Conservation (phyloP, 225 moss, liverwort and hornwort genomes). For the Ulota crispa region DNA sequence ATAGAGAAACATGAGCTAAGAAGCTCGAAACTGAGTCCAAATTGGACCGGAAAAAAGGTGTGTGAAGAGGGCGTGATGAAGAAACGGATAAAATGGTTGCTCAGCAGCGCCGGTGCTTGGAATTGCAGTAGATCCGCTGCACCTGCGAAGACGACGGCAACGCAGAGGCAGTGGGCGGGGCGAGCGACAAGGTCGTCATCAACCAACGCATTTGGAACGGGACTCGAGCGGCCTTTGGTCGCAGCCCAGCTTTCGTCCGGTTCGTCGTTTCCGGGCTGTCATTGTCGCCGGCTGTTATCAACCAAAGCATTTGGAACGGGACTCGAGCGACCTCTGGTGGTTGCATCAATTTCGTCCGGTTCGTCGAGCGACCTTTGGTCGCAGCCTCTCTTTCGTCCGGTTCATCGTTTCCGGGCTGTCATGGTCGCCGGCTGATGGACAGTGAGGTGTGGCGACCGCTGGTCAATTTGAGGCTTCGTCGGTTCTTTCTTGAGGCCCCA, state of each 20-base stretch:
- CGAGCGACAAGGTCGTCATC: not conserved
- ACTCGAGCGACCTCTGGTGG: slow-evolving; percentile 9
- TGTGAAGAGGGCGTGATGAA: not conserved
- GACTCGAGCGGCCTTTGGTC: not conserved
- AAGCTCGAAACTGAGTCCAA: slow-evolving; percentile 8
- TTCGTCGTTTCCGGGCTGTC: not conserved
- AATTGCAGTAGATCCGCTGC: slow-evolving; percentile 22
- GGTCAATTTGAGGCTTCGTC: not conserved
- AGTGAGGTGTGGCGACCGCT: not conserved
- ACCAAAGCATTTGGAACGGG: too few species aligned
- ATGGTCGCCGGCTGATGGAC: not conserved
- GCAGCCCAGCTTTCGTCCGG: fast-evolving
- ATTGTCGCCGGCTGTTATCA: not conserved
- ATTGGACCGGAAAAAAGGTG: not conserved
- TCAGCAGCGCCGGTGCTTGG: not conserved
- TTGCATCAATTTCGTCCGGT: fast-evolving
- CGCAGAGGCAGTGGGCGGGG: not conserved
- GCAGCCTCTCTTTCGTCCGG: fast-evolving
- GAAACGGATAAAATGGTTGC: not conserved
- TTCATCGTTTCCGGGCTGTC: not conserved
- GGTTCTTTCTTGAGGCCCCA: not conserved
- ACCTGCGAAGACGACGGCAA: not conserved
- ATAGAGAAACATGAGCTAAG: not conserved
- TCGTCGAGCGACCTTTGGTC: not conserved
- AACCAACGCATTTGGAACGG: not conserved